phyloP scores from a whole-genome alignment of 2,329 filamentous ascomycete genomes.

The Fusarium phyllophilum region DNA sequence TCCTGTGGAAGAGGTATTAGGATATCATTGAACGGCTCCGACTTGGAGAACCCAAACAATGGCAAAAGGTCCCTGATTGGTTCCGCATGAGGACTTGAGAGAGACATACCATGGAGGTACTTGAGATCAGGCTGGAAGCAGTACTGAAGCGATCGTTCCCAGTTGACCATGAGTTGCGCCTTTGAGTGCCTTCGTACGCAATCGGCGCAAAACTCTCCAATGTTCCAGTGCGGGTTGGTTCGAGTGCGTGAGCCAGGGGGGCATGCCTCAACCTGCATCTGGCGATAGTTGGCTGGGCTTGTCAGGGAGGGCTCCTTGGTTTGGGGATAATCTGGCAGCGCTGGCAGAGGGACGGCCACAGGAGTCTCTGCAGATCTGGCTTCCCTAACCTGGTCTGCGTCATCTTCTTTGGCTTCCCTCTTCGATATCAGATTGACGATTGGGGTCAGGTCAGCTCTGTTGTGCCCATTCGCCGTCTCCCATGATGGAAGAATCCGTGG shows the following conservation, averaged over 20 bases:
- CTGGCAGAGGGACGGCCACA: not conserved
- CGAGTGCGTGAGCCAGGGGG: constrained; percentile 69
- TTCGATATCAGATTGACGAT: constrained; percentile 46
- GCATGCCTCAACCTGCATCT: constrained; percentile 64
- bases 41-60: constrained; percentile 80
- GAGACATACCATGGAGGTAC: constrained; percentile 77
- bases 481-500: constrained; percentile 63
- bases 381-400: not conserved
- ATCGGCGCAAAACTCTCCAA: constrained; percentile 69
- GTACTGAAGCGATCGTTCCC: constrained; percentile 71
- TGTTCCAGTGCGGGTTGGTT: constrained; percentile 70
- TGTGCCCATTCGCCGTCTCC: constrained; percentile 60
- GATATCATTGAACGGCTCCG: constrained; percentile 79
- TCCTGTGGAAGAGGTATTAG: constrained; percentile 71
- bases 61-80: constrained; percentile 74
- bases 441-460: constrained; percentile 41
- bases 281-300: constrained; percentile 50
- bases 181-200: constrained; percentile 73
- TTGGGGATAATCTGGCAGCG: constrained; percentile 4
- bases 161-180: constrained; percentile 73
- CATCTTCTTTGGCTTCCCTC: constrained; percentile 30
- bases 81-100: constrained; percentile 70
- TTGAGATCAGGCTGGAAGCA: constrained; percentile 83
- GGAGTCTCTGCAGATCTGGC: constrained; percentile 7
- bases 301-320: constrained; percentile 6